Conservation (phyloP, 192 early-diverging fungal species). For the Coemansia guatemalensis region DNA sequence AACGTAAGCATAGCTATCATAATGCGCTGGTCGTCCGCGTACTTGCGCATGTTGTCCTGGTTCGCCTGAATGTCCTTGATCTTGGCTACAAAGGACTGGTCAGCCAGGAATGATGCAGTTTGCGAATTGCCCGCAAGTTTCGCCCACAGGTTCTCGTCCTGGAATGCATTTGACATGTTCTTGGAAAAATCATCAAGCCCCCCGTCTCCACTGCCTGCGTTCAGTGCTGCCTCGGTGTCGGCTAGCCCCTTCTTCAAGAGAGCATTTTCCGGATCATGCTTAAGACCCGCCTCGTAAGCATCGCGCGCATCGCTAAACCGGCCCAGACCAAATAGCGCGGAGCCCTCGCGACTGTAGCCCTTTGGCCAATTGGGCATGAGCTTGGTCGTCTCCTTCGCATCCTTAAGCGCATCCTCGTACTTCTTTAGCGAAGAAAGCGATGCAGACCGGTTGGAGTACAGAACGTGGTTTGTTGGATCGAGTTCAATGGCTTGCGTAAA, state of each 20-base stretch:
- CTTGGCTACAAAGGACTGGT: constrained; percentile 76
- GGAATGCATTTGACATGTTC: constrained; percentile 55
- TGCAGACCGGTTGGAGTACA: constrained; percentile 93
- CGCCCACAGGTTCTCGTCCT: constrained; percentile 66
- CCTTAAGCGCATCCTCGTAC: constrained; percentile 74
- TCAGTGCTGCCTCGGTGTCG: constrained; percentile 69
- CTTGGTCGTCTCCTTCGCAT: constrained; percentile 83
- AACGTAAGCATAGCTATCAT: constrained; percentile 72
- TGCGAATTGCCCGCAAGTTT: constrained; percentile 87
- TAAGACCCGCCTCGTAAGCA: constrained; percentile 74
- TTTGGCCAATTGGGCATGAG: constrained; percentile 86
- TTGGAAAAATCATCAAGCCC: constrained; percentile 33
- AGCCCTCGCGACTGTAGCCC: constrained; percentile 89
- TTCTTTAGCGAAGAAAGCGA: constrained; percentile 75
- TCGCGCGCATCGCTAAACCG: constrained; percentile 70
- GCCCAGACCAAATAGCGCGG: constrained; percentile 77
- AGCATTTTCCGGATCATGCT: constrained; percentile 76
- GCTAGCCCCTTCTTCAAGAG: constrained; percentile 72
- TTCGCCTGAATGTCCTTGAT: constrained; percentile 75
- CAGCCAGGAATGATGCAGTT: constrained; percentile 65
- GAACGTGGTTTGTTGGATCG: constrained; percentile 85
- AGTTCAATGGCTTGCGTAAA: constrained; percentile 86
- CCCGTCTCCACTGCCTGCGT: constrained; percentile 28
- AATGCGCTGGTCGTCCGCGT: constrained; percentile 82
- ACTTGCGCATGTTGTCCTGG: constrained; percentile 64